phyloP scores from a whole-genome alignment of 2,329 filamentous ascomycete species.

The Talaromyces islandicus region DNA sequence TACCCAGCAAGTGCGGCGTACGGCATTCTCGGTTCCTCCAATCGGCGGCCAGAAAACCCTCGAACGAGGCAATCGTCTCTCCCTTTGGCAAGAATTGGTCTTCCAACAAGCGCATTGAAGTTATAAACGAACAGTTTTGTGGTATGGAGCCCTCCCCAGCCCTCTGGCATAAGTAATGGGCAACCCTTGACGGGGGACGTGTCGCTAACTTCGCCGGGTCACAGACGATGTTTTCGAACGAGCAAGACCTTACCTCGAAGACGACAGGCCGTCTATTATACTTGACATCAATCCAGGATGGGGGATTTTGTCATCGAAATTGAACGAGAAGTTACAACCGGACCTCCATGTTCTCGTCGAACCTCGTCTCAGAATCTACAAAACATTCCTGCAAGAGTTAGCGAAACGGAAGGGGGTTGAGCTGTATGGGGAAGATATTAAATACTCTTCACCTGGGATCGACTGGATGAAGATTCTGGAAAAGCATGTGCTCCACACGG shows the following conservation, averaged over 20 bases:
- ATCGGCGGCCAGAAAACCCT: neutral
- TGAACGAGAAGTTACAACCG: conserved; percentile 70
- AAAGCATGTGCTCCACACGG: conserved; percentile 48
- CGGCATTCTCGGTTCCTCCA: neutral
- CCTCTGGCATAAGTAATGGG: neutral
- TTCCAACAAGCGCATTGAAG: conserved; percentile 12
- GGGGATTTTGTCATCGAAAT: conserved; percentile 70
- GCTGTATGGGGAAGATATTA: conserved; percentile 32
- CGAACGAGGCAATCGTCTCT: neutral
- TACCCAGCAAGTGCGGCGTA: neutral
- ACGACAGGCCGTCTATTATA: conserved; percentile 73
- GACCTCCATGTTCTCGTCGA: conserved; percentile 81
- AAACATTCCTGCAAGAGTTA: conserved; percentile 56
- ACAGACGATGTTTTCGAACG: conserved; percentile 64
- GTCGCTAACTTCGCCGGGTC: neutral
- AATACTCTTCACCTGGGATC: conserved; percentile 16
- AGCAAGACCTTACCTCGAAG: conserved; percentile 61
- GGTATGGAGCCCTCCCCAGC: conserved; percentile 18
- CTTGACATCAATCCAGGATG: conserved; percentile 79
- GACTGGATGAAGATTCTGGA: conserved; percentile 38
- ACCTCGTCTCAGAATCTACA: conserved; percentile 55
- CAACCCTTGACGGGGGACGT: neutral
- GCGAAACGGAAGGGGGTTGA: conserved; percentile 39
- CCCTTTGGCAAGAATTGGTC: neutral
- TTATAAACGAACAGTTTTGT: conserved; percentile 28